Evolutionary conservation across 139 green algal genomes (phyloP), one percentile per base, ranked within the genome.

Genomic region (Zygnema cylindricum): DNA sequence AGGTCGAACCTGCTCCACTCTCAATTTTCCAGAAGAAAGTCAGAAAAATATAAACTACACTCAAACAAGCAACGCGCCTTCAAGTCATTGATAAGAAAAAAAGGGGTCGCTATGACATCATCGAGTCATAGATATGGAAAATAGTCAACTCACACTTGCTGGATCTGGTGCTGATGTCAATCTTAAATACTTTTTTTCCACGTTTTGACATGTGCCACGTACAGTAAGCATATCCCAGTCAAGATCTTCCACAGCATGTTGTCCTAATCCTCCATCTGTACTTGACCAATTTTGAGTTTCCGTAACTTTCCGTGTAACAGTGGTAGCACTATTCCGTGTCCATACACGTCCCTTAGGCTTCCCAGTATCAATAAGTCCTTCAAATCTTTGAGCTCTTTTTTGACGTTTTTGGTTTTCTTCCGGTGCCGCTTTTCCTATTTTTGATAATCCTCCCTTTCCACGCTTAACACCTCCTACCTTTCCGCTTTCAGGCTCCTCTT

Each of bases 111-210:
- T n/a, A 30, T 73, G 30, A 73, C 25, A 73, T 30, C 25, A 25
- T n/a, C 57, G 30, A 25, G 30, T 30, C 57, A 73, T 30, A 73
- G 30, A 73, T 25, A 16, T 39, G 76, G n/a, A 54, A 87, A 3
- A 71, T 16, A 84, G 36, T 40, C 42, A 73, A 84, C 86, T 77
- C 63, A 95, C 90, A 0, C 40, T 89, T 39, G 40, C 33, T 22
- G 87, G 76, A 55, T 90, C 88, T 33, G 93, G 93, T 43, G 93
- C 88, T 3, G 90, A 82, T 1, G 93, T 95, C 23, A 95, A 87
- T 16, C 93, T 91, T 43, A 95, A 73, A 81, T 94, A 95, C 33
- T 84, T 71, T 63, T 95, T 95, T 55, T 95, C 93, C 7, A 95
- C 69, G 33, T 81, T 75, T 71, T 87, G 41, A 43, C 88, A 88